Conservation (phyloP, 1,284 basidiomycete species). For the Cryptococcus maquisensis region DNA sequence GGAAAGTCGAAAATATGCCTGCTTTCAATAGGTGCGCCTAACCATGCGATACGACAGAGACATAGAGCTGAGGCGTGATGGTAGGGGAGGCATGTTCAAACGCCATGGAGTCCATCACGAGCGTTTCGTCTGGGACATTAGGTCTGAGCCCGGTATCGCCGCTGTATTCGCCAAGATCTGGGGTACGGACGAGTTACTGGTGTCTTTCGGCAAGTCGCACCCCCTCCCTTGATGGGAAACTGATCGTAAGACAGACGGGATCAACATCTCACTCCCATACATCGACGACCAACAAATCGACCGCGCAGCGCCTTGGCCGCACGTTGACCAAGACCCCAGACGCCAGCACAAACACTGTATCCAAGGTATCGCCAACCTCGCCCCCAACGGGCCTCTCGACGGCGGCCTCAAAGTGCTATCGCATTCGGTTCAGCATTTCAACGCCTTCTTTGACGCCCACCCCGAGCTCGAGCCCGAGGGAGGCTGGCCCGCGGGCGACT, state of each 20-base stretch:
- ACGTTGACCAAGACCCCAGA: slow-evolving; percentile 45
- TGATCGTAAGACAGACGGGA: slow-evolving; percentile 15
- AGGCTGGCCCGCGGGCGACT: background rate
- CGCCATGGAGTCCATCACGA: slow-evolving; percentile 43
- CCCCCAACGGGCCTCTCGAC: slow-evolving; percentile 31
- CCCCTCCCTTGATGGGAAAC: background rate
- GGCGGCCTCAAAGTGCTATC: slow-evolving; percentile 48
- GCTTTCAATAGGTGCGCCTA: slow-evolving; percentile 27
- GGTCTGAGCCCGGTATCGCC: slow-evolving; percentile 28
- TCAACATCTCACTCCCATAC: slow-evolving; percentile 46
- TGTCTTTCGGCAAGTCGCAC: slow-evolving; percentile 19
- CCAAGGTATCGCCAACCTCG: slow-evolving; percentile 47
- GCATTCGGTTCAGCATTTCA: slow-evolving; percentile 5
- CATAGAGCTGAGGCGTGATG: slow-evolving; percentile 6
- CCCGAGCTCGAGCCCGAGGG: background rate
- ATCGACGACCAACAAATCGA: slow-evolving; percentile 24
- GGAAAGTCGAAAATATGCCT: slow-evolving; percentile 25
- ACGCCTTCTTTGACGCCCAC: slow-evolving; percentile 32
- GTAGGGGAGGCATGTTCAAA: slow-evolving; percentile 38
- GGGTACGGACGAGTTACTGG: slow-evolving; percentile 18
- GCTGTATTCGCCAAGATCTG: slow-evolving; percentile 23
- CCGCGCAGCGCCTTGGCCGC: slow-evolving; percentile 39
- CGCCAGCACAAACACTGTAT: slow-evolving; percentile 40
- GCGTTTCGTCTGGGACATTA: slow-evolving; percentile 39
- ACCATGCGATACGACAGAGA: slow-evolving; percentile 23